These are phyloP conservation scores for Beauveria scarabaeidicola DNA, from an alignment of 2,329 filamentous ascomycete genomes.

Conservation along the genomic window DNA sequence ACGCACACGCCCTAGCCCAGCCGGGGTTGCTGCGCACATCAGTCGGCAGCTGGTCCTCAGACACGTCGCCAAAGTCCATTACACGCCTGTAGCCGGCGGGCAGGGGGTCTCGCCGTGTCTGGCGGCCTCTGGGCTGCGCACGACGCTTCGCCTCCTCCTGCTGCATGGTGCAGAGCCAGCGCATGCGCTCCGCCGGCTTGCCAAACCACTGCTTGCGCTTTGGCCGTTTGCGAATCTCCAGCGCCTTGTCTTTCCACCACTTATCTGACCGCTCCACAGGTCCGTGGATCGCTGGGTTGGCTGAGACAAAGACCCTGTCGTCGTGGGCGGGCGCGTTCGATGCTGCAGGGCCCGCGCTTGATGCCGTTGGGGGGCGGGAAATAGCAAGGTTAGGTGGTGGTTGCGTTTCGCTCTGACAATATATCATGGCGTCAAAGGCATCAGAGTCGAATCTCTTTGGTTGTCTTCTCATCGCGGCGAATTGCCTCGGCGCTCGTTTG, in stretches of 20 bases:
- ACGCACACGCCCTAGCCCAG: conserved; percentile 35
- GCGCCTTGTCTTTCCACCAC: conserved; percentile 40
- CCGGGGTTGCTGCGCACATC: conserved; percentile 34
- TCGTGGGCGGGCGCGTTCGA: conserved; percentile 12
- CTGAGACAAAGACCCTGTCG: conserved; percentile 32
- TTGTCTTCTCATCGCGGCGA: neutral
- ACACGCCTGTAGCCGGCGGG: conserved; percentile 21
- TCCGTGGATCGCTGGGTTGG: conserved; percentile 45
- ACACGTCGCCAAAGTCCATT: conserved; percentile 30
- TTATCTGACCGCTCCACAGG: conserved; percentile 32
- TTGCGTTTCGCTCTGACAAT: conserved; percentile 10
- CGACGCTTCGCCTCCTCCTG: conserved; percentile 13
- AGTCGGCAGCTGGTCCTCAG: conserved; percentile 33
- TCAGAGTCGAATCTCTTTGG: conserved; percentile 11
- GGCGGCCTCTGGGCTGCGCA: neutral
- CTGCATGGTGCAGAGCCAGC: conserved; percentile 21
- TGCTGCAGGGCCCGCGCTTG: neutral
- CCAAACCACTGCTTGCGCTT: conserved; percentile 44
- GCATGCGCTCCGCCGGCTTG: conserved; percentile 31
- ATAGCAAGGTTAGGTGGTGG: neutral
- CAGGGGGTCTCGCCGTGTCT: conserved; percentile 18
- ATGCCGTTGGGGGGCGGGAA: neutral
- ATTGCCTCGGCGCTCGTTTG: neutral
- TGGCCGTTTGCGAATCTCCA: conserved; percentile 41
- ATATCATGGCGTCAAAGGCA: conserved; percentile 15